Percentiles rank a stretch among this genome's conserved stretches.
phyloP scores from a whole-genome alignment of 2,329 filamentous ascomycete genomes.

The Pyrenophora tritici-repentis region DNA sequence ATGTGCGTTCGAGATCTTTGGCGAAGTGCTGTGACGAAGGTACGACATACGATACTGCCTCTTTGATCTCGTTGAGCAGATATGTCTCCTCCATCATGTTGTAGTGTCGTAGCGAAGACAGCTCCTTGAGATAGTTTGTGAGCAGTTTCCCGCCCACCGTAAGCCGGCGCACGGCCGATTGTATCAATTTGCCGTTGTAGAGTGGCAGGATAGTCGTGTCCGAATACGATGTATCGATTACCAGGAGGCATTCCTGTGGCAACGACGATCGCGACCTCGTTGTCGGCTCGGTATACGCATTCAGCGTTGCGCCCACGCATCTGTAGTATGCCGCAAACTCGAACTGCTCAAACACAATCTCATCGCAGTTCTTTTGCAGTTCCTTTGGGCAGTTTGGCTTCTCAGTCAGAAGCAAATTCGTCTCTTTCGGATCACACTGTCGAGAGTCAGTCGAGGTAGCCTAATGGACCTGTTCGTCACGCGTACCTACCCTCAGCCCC shows the following conservation, averaged over 20 bases:
- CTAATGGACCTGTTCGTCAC: conserved; percentile 11
- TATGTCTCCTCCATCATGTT: conserved; percentile 94
- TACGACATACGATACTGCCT: conserved; percentile 82
- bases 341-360: conserved; percentile 97
- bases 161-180: conserved; percentile 79
- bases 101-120: conserved; percentile 88
- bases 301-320: conserved; percentile 72
- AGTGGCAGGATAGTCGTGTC: conserved; percentile 90
- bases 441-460: conserved; percentile 13
- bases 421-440: conserved; percentile 75
- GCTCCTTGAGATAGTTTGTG: conserved; percentile 88
- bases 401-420: conserved; percentile 84
- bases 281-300: conserved; percentile 70
- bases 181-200: conserved; percentile 77
- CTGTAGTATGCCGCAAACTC: conserved; percentile 87
- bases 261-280: conserved; percentile 52
- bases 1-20: conserved; percentile 76
- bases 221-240: conserved; percentile 91
- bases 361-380: conserved; percentile 87
- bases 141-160: conserved; percentile 92
- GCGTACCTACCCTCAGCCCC: conserved; percentile 56
- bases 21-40: conserved; percentile 66
- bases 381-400: conserved; percentile 80
- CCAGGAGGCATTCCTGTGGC: conserved; percentile 79
- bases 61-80: conserved; percentile 95